Base-by-base conservation (phyloP, 2,329 filamentous ascomycete species). In the Gnomoniopsis sp. region DNA sequence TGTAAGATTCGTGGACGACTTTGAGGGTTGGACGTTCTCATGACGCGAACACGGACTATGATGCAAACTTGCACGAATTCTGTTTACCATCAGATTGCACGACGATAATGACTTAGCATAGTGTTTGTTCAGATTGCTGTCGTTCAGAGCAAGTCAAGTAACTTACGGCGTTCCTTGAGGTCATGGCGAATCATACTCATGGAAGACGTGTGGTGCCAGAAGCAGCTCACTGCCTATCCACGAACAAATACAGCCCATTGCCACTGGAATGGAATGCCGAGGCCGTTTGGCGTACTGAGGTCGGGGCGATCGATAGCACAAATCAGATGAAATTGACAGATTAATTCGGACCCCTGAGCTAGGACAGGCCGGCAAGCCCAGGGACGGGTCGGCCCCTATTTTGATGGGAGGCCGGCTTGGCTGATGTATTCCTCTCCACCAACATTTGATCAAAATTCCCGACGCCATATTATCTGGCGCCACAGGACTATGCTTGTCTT, bases 1-100 rank as follows among this genome's bases (percentile, higher is more conserved):
- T 1, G 80, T 90, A 22, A 83, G 84, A 52, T 90, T 93, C 73
- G 87, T 84, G 3, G 86, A 90, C 62, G 87, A 88, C 59, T 93
- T 92, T 68, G 72, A 83, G 43, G 86, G 86, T 0, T 93, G 90
- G 90, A 71, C 71, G 6, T 76, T 72, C 62, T 76, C 60, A 33
- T 62, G 38, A 62, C 23, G 30, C 34, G 22, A 21, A 15, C 21
- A 30, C 26, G 26, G 26, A 30, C 26, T 8, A 4, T 30, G 26
- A 30, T 30, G 26, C 8, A 8, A 4, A 30, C 8, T 30, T 8
- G 26, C 26, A 30, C 26, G 26, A 30, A 8, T 30, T 8, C 26
- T 30, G 4, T 8, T 30, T 30, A 30, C 26, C 8, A 30, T 30
- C 26, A 30, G 26, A 30, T 30, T 30, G 26, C 26, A 4, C 8